phyloP scores from a whole-genome alignment of 352 stramenopile species.

The Pythium biforme region DNA sequence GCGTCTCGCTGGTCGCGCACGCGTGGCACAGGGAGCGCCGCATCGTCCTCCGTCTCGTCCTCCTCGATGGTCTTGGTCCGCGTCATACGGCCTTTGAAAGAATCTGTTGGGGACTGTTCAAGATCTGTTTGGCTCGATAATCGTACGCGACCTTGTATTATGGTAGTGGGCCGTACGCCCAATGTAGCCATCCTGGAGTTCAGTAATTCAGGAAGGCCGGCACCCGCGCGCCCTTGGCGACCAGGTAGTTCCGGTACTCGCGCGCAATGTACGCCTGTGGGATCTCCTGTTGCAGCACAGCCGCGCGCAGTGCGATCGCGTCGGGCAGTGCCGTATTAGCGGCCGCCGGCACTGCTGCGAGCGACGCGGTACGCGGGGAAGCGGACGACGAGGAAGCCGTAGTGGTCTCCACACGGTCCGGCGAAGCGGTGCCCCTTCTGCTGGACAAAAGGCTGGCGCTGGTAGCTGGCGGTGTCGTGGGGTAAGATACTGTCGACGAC shows the following conservation, averaged over 20 bases:
- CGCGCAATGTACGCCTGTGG: conserved; percentile 54
- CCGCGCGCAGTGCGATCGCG: conserved; percentile 18
- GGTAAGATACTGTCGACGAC: neutral
- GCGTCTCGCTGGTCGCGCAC: conserved; percentile 2
- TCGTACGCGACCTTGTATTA: conserved; percentile 16
- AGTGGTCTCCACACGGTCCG: neutral
- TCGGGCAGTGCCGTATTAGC: neutral
- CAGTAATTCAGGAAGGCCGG: conserved; percentile 38
- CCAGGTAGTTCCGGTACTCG: conserved; percentile 54
- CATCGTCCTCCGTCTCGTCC: neutral
- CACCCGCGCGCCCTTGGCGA: conserved; percentile 34
- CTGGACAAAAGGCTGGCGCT: too few species aligned
- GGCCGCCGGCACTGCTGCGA: neutral
- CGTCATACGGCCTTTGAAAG: neutral
- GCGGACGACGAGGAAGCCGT: too few species aligned
- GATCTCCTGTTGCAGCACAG: conserved; percentile 33
- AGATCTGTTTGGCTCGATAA: conserved; percentile 1
- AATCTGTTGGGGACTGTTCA: conserved; percentile 15
- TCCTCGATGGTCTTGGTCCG: neutral
- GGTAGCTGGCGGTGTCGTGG: neutral
- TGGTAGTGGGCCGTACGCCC: neutral
- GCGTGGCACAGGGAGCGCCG: neutral
- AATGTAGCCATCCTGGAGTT: conserved; percentile 20
- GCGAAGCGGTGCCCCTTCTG: neutral
- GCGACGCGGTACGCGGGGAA: too few species aligned